Evolutionary conservation across 1,284 basidiomycete genomes (phyloP).

Genomic region (Ganoderma sinense): DNA sequence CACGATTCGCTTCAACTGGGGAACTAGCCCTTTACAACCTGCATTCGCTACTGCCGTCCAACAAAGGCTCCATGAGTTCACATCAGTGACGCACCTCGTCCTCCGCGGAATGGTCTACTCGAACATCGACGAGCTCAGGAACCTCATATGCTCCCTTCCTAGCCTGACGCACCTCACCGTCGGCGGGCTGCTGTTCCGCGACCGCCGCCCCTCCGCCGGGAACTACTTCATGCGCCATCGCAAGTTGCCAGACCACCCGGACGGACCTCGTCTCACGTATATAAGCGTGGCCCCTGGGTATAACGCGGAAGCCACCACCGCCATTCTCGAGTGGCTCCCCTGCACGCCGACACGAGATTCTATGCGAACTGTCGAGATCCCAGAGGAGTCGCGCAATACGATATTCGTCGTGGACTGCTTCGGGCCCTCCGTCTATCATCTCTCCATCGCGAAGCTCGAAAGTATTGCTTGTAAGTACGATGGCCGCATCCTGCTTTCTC

Average conservation of each 20-base stretch:
- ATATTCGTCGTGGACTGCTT: conserved; percentile 1
- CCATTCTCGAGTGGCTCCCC: background rate
- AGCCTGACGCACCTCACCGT: conserved; percentile 5
- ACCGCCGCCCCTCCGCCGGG: background rate
- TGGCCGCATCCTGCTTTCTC: background rate
- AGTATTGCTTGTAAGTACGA: background rate
- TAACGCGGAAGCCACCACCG: background rate
- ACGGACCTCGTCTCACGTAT: conserved; percentile 6
- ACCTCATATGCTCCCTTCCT: conserved; percentile 2
- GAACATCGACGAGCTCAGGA: background rate
- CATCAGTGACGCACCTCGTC: background rate
- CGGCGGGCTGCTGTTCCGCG: background rate
- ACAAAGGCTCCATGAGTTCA: background rate
- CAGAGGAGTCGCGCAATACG: background rate
- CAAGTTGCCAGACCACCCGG: background rate
- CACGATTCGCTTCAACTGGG: background rate
- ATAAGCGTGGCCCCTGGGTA: background rate
- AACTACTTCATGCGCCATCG: conserved; percentile 3
- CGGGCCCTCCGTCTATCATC: conserved; percentile 1
- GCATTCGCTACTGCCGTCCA: background rate
- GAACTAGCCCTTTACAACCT: background rate
- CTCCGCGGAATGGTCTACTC: background rate
- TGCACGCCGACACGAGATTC: conserved; percentile 1
- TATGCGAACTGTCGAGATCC: conserved; percentile 2
- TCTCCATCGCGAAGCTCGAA: conserved; percentile 2